phyloP scores from a whole-genome alignment of 768 basidiomycete species.

The Termitomyces sp. region DNA sequence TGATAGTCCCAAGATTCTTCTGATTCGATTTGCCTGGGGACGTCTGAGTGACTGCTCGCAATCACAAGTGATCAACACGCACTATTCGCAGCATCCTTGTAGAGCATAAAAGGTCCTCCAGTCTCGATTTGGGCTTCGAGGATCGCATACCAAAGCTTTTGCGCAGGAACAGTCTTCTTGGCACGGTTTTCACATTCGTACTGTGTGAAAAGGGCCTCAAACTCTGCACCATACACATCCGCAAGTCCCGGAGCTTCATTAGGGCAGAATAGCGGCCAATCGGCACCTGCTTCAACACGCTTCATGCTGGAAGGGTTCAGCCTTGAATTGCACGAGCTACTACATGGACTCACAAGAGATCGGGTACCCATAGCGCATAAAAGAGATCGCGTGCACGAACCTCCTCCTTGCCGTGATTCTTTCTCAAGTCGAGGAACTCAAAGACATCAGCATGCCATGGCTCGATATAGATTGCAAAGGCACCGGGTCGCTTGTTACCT shows the following conservation, averaged over 20 bases:
- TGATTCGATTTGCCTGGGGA: constrained; percentile 90
- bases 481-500: constrained; percentile 98
- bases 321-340: not conserved
- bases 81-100: constrained; percentile 96
- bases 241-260: constrained; percentile 89
- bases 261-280: constrained; percentile 98
- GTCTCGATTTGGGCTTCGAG: constrained; percentile 98
- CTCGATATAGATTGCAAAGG: constrained; percentile 97
- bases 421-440: constrained; percentile 94
- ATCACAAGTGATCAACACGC: constrained; percentile 19
- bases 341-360: constrained; percentile 71
- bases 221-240: constrained; percentile 88
- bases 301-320: constrained; percentile 65
- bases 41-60: not conserved
- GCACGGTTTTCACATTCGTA: constrained; percentile 91
- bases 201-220: constrained; percentile 76
- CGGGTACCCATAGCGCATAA: constrained; percentile 97
- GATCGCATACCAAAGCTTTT: constrained; percentile 98
- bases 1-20: constrained; percentile 97
- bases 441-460: constrained; percentile 99
- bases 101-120: constrained; percentile 98
- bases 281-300: constrained; percentile 81
- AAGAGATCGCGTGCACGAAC: constrained; percentile 94
- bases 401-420: constrained; percentile 99
- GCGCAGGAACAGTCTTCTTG: constrained; percentile 81